A percentile compares a stretch with the other conserved stretches of the same genome.
Evolutionary conservation across 1,284 basidiomycete genomes (phyloP).

Genomic region (Ganoderma sinense): DNA sequence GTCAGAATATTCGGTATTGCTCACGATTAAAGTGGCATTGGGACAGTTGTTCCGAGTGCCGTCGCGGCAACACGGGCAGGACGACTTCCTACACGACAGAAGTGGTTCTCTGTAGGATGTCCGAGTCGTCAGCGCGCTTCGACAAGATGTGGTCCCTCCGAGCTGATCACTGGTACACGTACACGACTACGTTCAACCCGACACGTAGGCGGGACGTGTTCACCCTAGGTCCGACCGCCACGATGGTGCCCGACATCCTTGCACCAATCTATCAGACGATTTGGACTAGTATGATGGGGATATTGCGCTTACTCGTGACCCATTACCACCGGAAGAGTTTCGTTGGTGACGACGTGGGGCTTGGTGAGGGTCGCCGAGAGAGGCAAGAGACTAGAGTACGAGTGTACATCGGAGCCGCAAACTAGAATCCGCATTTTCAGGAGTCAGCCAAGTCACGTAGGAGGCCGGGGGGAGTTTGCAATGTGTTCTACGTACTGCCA

Average conservation of each 20-base stretch:
- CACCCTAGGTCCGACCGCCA: constrained; percentile 37
- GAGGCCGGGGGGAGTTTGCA: neutral
- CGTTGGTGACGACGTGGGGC: constrained; percentile 39
- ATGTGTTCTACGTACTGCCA: constrained; percentile 12
- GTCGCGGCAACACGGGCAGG: constrained; percentile 26
- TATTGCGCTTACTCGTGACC: constrained; percentile 41
- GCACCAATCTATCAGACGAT: too few species aligned
- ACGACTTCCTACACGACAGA: constrained; percentile 35
- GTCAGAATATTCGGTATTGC: constrained; percentile 24
- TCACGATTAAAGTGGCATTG: constrained; percentile 36
- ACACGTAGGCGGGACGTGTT: constrained; percentile 32
- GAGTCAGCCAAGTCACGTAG: neutral
- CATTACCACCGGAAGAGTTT: constrained; percentile 38
- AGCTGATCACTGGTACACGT: constrained; percentile 6
- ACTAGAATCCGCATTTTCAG: constrained; percentile 6
- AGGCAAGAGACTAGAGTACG: constrained; percentile 32
- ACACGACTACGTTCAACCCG: constrained; percentile 43
- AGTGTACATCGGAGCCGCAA: constrained; percentile 40
- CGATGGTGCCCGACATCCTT: constrained; percentile 40
- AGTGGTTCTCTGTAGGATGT: constrained; percentile 37
- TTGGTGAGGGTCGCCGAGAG: constrained; percentile 30
- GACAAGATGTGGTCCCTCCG: neutral
- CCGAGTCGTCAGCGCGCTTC: constrained; percentile 2
- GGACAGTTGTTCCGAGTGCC: constrained; percentile 36
- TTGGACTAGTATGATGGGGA: neutral